Conservation (phyloP, 2,329 filamentous ascomycete genomes). For the Dothistroma pini region DNA sequence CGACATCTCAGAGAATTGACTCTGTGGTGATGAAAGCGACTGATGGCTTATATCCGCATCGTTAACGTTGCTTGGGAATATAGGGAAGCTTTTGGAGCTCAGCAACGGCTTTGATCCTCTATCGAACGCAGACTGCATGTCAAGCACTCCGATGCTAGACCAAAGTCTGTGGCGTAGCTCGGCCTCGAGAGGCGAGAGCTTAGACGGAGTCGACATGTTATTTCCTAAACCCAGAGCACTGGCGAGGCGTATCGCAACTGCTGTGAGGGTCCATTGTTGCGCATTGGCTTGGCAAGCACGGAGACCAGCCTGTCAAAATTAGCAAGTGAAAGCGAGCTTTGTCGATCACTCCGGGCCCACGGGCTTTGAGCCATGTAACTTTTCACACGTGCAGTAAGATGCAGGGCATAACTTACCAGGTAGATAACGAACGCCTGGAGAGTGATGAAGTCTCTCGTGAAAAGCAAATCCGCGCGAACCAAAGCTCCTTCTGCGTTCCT, state of each 20-base stretch:
- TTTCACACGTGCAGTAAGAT: not conserved
- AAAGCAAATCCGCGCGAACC: not conserved
- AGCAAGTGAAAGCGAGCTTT: not conserved
- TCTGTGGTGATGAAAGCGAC: not conserved
- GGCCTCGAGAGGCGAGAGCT: not conserved
- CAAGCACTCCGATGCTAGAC: slow-evolving; percentile 11
- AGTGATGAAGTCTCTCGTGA: not conserved
- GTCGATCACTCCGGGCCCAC: not conserved
- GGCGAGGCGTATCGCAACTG: slow-evolving; percentile 9
- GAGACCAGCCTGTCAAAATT: slow-evolving; percentile 4
- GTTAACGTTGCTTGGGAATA: slow-evolving; percentile 4
- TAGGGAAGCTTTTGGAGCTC: not conserved
- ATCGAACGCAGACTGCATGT: slow-evolving; percentile 14
- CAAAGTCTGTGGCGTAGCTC: slow-evolving; percentile 9
- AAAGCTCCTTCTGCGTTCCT: slow-evolving; percentile 3
- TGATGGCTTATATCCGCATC: not conserved
- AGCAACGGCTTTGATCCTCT: slow-evolving; percentile 9
- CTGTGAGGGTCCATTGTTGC: slow-evolving; percentile 10
- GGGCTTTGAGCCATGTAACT: not conserved
- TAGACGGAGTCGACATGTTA: not conserved
- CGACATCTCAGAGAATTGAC: slow-evolving; percentile 11
- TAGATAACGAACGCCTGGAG: slow-evolving; percentile 13
- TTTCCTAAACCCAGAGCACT: slow-evolving; percentile 4
- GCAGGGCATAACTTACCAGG: slow-evolving; percentile 1
- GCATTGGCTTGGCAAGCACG: slow-evolving; percentile 13